phyloP scores from a whole-genome alignment of 73 alveolate species.

The Tetrahymena thermophila region DNA sequence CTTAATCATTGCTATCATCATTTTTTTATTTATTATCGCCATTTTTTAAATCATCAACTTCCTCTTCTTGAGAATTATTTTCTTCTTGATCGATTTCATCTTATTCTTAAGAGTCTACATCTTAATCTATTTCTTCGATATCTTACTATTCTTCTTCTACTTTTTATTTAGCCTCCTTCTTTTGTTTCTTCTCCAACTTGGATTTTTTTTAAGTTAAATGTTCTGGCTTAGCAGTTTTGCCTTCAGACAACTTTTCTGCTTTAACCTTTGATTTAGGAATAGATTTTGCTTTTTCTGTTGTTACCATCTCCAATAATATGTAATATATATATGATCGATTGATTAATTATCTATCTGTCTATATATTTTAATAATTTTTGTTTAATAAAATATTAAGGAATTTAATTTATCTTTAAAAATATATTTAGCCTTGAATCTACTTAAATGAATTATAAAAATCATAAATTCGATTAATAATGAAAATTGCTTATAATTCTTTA shows the following conservation, averaged over 20 bases:
- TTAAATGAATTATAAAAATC: background rate
- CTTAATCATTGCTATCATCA: background rate
- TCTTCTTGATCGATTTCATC: background rate
- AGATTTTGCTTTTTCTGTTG: background rate
- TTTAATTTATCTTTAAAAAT: background rate
- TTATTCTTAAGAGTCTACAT: background rate
- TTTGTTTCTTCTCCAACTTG: background rate
- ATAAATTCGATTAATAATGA: background rate
- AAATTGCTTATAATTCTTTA: background rate
- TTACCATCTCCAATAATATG: background rate
- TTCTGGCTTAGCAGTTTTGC: background rate
- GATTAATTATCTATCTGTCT: background rate
- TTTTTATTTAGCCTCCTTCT: background rate
- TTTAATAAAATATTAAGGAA: background rate
- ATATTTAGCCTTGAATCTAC: conserved; percentile 1
- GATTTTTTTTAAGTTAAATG: background rate
- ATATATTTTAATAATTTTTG: background rate
- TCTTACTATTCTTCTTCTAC: background rate
- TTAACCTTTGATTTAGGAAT: background rate
- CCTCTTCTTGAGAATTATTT: background rate
- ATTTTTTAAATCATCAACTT: background rate
- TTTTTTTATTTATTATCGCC: background rate
- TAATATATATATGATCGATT: background rate
- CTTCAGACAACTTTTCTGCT: background rate
- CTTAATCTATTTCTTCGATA: background rate